These are phyloP conservation scores for Epichloe hybrida DNA, from an alignment of 2,329 filamentous ascomycete species.

Conservation along the genomic window DNA sequence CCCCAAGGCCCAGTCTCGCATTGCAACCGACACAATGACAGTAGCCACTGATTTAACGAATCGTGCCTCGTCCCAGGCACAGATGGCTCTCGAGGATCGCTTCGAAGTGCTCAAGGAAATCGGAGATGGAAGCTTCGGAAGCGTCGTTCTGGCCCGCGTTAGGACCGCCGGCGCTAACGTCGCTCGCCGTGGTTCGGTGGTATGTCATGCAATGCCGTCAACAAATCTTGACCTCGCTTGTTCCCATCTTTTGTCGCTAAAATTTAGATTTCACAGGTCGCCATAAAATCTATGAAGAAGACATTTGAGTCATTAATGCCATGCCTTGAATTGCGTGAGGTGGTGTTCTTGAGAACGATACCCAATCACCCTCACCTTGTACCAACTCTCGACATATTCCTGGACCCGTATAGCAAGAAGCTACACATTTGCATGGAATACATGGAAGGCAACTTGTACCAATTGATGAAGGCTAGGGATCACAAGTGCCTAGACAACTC, in stretches of 20 bases:
- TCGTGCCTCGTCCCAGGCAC: conserved; percentile 47
- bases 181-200: conserved; percentile 81
- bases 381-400: conserved; percentile 94
- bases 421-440: conserved; percentile 98
- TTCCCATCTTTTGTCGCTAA: conserved; percentile 1
- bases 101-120: conserved; percentile 98
- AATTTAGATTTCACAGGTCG: conserved; percentile 47
- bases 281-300: conserved; percentile 99
- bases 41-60: conserved; percentile 61
- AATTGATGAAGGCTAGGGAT: conserved; percentile 95
- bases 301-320: conserved; percentile 84
- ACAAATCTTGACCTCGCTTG: conserved; percentile 6
- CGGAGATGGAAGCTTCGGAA: conserved; percentile 96
- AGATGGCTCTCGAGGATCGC: conserved; percentile 70
- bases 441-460: conserved; percentile 98
- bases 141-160: conserved; percentile 82
- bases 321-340: conserved; percentile 87
- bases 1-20: not conserved
- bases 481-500: conserved; percentile 83
- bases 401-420: conserved; percentile 91
- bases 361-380: conserved; percentile 84
- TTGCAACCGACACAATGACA: conserved; percentile 43
- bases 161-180: conserved; percentile 80
- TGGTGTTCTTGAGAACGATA: conserved; percentile 86
- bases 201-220: conserved; percentile 35